Evolutionary conservation across 352 stramenopile genomes (phyloP), one percentile per base, ranked within the genome.

Genomic region (Pythium vanterpoolii): DNA sequence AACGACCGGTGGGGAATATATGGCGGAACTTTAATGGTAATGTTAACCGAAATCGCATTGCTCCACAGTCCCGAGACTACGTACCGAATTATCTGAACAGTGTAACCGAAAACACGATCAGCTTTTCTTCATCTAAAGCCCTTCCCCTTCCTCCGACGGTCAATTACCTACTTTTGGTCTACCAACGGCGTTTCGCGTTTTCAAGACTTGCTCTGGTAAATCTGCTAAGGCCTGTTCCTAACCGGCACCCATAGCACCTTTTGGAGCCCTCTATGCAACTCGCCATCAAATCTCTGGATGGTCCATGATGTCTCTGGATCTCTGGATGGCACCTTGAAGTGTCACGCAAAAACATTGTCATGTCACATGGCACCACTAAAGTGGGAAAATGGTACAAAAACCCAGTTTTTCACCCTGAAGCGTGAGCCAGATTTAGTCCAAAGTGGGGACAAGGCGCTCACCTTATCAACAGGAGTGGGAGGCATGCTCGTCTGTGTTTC

Each of bases 11-110:
- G n/a, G 51, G 51, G 21, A 47, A 51, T 31, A 60, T 14, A 51
- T 13, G 30, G 10, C 46, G 19, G 23, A 61, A 61, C 43, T 23
- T 42, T 54, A 60, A 60, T 60, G 52, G 24, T 60, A n/a, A 23
- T 38, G 24, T 36, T 51, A 23, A 42, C 40, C 40, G 21, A 42
- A 42, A 42, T 42, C 13, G 34, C 34, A 18, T 18, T 42, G 34
- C 13, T 42, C 34, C 19, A 13, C 34, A 18, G 1, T 18, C 14
- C 34, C 14, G 18, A 21, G 21, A 10, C n/a, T 24, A 24, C 16
- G 18, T 24, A 14, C 5, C 21, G n/a, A n/a, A n/a, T 14, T 3
- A 31, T 27, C 23, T 21, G 2, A 24, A 26, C 21, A 3, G 43
- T 48, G 26, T 24, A 31, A 36, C 24, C 9, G 14, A 10, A 28